A percentile compares a stretch with the other conserved stretches of the same genome.
Conservation (phyloP, 1,284 basidiomycete species). For the Chalciporus piperatoides region DNA sequence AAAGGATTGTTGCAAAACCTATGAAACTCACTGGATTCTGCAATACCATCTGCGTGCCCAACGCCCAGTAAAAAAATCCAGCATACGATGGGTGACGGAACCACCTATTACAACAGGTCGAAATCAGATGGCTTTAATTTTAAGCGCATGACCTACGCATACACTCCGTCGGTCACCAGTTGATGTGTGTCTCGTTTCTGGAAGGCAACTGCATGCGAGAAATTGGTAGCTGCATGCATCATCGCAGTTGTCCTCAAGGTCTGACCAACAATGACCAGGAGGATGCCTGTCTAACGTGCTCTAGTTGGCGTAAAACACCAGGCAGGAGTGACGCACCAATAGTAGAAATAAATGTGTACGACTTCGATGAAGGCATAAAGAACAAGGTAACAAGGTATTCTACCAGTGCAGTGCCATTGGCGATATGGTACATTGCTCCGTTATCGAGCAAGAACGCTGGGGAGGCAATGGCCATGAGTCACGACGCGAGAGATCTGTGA, state of each 20-base stretch:
- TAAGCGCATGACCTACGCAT: constrained; percentile 54
- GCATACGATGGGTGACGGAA: constrained; percentile 95
- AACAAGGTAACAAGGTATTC: constrained; percentile 80
- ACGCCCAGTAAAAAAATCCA: constrained; percentile 97
- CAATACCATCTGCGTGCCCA: constrained; percentile 91
- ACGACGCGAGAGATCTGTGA: not conserved
- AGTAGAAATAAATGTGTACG: constrained; percentile 48
- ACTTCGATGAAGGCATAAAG: constrained; percentile 60
- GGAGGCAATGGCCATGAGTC: constrained; percentile 2
- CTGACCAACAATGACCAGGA: constrained; percentile 71
- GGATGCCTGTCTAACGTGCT: constrained; percentile 47
- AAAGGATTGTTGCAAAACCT: constrained; percentile 63
- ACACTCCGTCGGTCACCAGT: constrained; percentile 86
- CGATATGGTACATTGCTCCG: constrained; percentile 80
- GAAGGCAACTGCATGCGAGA: constrained; percentile 84
- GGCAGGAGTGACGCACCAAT: constrained; percentile 45
- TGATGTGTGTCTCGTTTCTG: constrained; percentile 69
- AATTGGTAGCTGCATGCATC: constrained; percentile 92
- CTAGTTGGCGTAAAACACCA: not conserved
- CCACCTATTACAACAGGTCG: constrained; percentile 48
- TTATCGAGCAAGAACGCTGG: constrained; percentile 94
- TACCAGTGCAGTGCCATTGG: constrained; percentile 72
- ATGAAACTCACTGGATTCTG: constrained; percentile 81
- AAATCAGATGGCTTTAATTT: not conserved
- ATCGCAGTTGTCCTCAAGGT: constrained; percentile 83